Percentiles rank a stretch among this genome's conserved stretches.
Conservation (phyloP, 768 basidiomycete genomes). For the Collybia sp. region DNA sequence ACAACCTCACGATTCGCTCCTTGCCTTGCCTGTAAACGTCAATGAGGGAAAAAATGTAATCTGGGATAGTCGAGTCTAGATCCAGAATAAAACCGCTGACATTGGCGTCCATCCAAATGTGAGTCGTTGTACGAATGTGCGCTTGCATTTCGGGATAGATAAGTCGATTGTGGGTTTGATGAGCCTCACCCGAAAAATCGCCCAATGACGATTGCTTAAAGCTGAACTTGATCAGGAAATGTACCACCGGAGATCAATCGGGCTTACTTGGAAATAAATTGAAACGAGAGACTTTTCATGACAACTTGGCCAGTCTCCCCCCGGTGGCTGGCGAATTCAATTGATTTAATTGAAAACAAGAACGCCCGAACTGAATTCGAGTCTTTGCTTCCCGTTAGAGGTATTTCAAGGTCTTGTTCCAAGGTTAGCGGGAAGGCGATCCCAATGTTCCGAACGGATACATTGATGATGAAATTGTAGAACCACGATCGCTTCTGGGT, state of each 20-base stretch:
- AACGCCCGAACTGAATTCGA: slow-evolving; percentile 66
- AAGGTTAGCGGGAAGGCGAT: slow-evolving; percentile 83
- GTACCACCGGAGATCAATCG: not conserved
- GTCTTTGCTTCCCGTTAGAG: slow-evolving; percentile 33
- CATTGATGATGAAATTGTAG: slow-evolving; percentile 45
- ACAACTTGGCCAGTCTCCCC: slow-evolving; percentile 76
- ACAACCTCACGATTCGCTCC: slow-evolving; percentile 66
- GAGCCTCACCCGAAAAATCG: slow-evolving; percentile 69
- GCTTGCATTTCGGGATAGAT: slow-evolving; percentile 81
- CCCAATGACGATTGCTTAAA: slow-evolving; percentile 71
- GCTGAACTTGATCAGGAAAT: slow-evolving; percentile 31
- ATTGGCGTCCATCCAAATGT: slow-evolving; percentile 58
- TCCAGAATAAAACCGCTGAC: slow-evolving; percentile 86
- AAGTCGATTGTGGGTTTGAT: slow-evolving; percentile 66
- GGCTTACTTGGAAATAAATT: slow-evolving; percentile 74
- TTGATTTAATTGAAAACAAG: slow-evolving; percentile 74
- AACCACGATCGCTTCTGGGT: slow-evolving; percentile 45
- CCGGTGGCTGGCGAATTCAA: slow-evolving; percentile 67
- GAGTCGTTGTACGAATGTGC: slow-evolving; percentile 51
- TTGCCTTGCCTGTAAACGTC: slow-evolving; percentile 84
- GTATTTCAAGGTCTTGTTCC: slow-evolving; percentile 51
- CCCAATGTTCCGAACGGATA: slow-evolving; percentile 68
- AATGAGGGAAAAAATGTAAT: slow-evolving; percentile 74
- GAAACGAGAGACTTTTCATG: slow-evolving; percentile 74
- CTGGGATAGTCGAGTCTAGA: slow-evolving; percentile 75